Evolutionary conservation across 2,329 filamentous ascomycete genomes (phyloP).

Genomic region (Catunica adiposa): DNA sequence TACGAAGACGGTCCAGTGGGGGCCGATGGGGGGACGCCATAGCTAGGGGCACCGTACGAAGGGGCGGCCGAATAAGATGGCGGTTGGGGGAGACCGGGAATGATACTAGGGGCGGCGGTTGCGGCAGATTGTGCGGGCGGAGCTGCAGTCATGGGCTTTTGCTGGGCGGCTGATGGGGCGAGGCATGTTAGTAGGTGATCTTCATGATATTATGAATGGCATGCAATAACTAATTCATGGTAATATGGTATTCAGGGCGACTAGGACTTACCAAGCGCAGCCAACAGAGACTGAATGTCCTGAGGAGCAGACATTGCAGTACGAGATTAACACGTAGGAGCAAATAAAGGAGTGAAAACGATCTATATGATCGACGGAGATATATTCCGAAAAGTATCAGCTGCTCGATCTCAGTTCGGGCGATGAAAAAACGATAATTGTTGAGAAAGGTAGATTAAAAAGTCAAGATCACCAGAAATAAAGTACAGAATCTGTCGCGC

Average conservation of each 20-base stretch:
- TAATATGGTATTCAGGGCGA: neutral
- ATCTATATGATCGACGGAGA: neutral
- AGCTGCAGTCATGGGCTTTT: conserved; percentile 9
- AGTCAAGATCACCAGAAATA: neutral
- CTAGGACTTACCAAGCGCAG: conserved; percentile 29
- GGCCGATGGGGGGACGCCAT: conserved; percentile 6
- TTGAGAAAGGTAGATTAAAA: neutral
- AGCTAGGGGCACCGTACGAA: conserved; percentile 1
- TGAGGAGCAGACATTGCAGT: conserved; percentile 17
- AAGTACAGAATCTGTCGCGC: conserved; percentile 2
- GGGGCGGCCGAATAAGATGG: conserved; percentile 8
- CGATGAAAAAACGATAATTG: neutral
- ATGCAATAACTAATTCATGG: neutral
- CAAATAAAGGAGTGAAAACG: neutral
- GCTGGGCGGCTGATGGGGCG: conserved; percentile 9
- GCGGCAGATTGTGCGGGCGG: conserved; percentile 1
- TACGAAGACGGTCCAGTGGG: conserved; percentile 3
- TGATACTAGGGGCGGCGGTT: neutral
- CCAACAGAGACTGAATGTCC: conserved; percentile 32
- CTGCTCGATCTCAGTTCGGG: neutral
- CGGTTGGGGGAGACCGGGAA: conserved; percentile 9
- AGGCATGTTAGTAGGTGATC: neutral
- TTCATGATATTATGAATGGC: neutral
- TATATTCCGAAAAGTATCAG: neutral
- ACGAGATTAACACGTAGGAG: neutral